A percentile compares a stretch with the other conserved stretches of the same genome.
These are phyloP conservation scores for Melampsora americana DNA, from an alignment of 1,284 basidiomycete species.

Conservation along the genomic window DNA sequence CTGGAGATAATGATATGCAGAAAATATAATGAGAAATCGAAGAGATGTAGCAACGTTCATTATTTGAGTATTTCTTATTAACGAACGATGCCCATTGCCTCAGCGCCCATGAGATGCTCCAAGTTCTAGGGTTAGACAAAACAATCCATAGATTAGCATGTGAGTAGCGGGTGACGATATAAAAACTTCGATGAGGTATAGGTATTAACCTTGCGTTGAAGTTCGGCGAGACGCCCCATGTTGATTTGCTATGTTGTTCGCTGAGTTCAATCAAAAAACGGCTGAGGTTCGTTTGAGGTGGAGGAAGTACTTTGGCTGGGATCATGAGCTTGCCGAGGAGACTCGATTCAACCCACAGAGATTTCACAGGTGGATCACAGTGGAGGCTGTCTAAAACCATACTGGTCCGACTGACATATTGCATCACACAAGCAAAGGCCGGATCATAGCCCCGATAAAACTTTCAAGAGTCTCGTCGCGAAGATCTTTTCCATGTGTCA, in stretches of 20 bases:
- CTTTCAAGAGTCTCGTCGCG: too few relatives aligned
- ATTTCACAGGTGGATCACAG: too few relatives aligned
- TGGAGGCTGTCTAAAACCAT: too few relatives aligned
- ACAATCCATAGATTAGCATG: too few relatives aligned
- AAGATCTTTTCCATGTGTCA: too few relatives aligned
- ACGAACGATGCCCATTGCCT: conserved; percentile 81
- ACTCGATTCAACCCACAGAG: too few relatives aligned
- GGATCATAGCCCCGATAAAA: too few relatives aligned
- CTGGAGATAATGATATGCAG: neutral
- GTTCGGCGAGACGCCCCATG: conserved; percentile 38
- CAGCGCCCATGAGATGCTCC: conserved; percentile 99
- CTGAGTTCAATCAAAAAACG: too few relatives aligned
- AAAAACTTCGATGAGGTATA: neutral
- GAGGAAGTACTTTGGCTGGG: too few relatives aligned
- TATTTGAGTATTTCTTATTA: neutral
- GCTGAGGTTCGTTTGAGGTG: neutral
- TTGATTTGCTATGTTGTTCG: neutral
- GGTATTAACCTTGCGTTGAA: conserved; percentile 31
- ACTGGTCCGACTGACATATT: too few relatives aligned
- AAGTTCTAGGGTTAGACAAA: conserved; percentile 20
- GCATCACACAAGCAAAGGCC: too few relatives aligned
- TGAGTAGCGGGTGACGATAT: neutral
- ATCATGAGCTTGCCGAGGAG: too few relatives aligned
- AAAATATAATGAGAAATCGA: conserved; percentile 2
- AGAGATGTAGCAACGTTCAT: neutral